Conservation (phyloP, 768 basidiomycete species). For the Lactarius vividus region DNA sequence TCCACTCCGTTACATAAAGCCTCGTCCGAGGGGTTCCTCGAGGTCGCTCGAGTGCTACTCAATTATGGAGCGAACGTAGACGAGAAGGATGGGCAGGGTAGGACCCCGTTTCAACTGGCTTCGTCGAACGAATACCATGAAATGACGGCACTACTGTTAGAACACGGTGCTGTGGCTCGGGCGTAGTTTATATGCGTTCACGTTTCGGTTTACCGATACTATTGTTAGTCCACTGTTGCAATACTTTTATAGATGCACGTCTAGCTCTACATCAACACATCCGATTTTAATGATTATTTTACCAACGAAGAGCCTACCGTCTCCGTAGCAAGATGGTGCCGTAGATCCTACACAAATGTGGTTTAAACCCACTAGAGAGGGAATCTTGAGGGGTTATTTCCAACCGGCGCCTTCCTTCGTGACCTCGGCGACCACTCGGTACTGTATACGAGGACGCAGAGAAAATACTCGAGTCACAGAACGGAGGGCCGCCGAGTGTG, state of each 20-base stretch:
- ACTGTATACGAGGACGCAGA: constrained; percentile 47
- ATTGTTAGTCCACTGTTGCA: too few relatives aligned
- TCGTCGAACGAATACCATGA: not conserved
- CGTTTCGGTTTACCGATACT: not conserved
- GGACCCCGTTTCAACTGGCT: not conserved
- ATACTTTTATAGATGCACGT: too few relatives aligned
- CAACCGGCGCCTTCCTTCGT: too few relatives aligned
- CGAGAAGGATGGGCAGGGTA: not conserved
- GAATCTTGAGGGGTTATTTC: too few relatives aligned
- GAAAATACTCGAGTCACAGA: constrained; percentile 46
- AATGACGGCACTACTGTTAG: not conserved
- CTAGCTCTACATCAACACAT: too few relatives aligned
- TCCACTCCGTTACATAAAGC: not conserved
- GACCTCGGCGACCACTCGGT: too few relatives aligned
- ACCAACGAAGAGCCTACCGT: too few relatives aligned
- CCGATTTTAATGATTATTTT: too few relatives aligned
- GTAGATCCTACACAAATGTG: too few relatives aligned
- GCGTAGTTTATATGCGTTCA: not conserved
- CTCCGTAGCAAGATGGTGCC: too few relatives aligned
- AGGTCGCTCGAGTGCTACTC: not conserved
- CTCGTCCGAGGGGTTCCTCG: not conserved
- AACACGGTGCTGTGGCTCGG: not conserved
- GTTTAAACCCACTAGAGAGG: too few relatives aligned
- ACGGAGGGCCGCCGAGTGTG: constrained; percentile 37
- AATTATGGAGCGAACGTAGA: not conserved